A percentile compares a stretch with the other conserved stretches of the same genome.
These are phyloP conservation scores for Trametes punicea DNA, from an alignment of 768 basidiomycete genomes.

Conservation along the genomic window DNA sequence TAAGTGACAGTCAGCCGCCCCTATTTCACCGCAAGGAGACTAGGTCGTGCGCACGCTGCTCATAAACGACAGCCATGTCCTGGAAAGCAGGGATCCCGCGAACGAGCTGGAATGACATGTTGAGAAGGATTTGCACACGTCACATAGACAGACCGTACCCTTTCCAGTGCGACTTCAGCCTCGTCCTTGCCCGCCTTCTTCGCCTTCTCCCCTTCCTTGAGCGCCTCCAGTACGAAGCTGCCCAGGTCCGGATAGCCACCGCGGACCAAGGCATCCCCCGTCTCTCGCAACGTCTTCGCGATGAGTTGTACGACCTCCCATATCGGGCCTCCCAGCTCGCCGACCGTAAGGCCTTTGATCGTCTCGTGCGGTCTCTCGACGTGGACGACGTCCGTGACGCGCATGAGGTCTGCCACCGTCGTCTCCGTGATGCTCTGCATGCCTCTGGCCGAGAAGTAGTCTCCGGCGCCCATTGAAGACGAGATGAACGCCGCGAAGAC, in stretches of 20 bases:
- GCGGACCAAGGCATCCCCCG: constrained; percentile 59
- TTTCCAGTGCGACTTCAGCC: constrained; percentile 27
- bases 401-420: constrained; percentile 71
- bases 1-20: background rate
- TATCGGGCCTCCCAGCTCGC: constrained; percentile 71
- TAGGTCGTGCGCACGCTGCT: constrained; percentile 47
- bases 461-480: constrained; percentile 47
- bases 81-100: constrained; percentile 76
- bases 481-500: constrained; percentile 70
- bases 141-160: constrained; percentile 4
- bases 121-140: background rate
- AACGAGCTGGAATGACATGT: constrained; percentile 50
- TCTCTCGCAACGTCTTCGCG: constrained; percentile 61
- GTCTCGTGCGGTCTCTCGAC: constrained; percentile 66
- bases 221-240: constrained; percentile 63
- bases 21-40: background rate
- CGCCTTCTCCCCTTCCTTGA: constrained; percentile 45
- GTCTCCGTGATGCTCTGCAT: constrained; percentile 50
- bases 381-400: constrained; percentile 53
- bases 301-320: constrained; percentile 72
- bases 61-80: constrained; percentile 69
- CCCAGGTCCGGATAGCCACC: constrained; percentile 70
- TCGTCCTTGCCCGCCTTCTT: constrained; percentile 15
- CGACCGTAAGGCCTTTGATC: constrained; percentile 67
- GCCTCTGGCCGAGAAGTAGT: constrained; percentile 65